phyloP scores from a whole-genome alignment of 1,284 basidiomycete species.

The Clitocybe nebularis region DNA sequence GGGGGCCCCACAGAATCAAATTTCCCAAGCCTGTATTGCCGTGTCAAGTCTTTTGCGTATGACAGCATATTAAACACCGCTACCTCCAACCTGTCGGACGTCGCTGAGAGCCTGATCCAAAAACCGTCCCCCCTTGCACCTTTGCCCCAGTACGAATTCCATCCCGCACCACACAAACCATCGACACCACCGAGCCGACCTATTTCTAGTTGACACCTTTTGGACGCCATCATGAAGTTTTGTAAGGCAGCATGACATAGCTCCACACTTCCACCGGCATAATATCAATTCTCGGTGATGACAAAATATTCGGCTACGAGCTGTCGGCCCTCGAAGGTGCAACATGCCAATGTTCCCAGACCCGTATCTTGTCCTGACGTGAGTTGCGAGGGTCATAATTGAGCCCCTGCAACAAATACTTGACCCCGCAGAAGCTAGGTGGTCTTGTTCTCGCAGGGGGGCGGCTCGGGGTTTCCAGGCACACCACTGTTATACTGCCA shows the following conservation, averaged over 20 bases:
- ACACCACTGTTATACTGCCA: neutral
- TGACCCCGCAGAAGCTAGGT: too few relatives aligned
- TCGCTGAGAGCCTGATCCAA: too few relatives aligned
- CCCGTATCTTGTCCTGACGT: neutral
- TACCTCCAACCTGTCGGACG: neutral
- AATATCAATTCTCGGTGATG: neutral
- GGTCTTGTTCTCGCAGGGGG: conserved; percentile 1
- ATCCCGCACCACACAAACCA: too few relatives aligned
- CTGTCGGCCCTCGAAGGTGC: conserved; percentile 2
- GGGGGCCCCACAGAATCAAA: neutral
- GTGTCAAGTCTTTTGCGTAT: neutral
- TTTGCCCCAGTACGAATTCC: too few relatives aligned
- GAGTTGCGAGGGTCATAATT: neutral
- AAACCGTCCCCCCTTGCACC: too few relatives aligned
- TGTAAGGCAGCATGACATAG: too few relatives aligned
- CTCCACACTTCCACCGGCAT: neutral
- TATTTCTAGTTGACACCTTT: too few relatives aligned
- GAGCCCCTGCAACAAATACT: too few relatives aligned
- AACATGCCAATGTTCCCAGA: neutral
- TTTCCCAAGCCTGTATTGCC: neutral
- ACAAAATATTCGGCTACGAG: conserved; percentile 2
- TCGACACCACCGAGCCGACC: too few relatives aligned
- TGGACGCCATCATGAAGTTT: too few relatives aligned
- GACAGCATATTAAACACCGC: neutral
- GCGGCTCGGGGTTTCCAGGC: neutral